Conservation (phyloP, 495 filamentous ascomycete species). For the Podospora fimiseda region DNA sequence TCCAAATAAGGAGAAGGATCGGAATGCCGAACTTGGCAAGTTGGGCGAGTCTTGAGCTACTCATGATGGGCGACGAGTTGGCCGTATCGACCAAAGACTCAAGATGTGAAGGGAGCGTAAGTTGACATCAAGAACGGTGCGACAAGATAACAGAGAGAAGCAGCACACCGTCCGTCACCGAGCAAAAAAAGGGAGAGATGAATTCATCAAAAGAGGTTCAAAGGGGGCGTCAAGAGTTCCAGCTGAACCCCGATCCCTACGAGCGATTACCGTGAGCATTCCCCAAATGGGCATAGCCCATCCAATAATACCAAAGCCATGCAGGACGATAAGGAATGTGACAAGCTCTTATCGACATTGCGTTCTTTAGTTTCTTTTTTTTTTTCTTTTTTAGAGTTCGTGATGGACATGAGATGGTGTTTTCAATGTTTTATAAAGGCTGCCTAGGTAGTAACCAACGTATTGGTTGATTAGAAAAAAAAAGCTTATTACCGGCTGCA, state of each 20-base stretch:
- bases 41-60: constrained; percentile 11
- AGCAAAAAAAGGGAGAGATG: background rate
- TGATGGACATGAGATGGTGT: background rate
- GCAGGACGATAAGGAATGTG: background rate
- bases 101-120: background rate
- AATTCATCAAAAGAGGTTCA: background rate
- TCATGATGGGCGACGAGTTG: constrained; percentile 12
- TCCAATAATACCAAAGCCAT: background rate
- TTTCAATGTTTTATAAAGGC: too few relatives aligned
- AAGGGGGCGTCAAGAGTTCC: background rate
- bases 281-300: background rate
- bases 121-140: background rate
- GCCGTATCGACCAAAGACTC: background rate
- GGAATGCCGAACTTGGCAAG: constrained; percentile 16
- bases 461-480: too few relatives aligned
- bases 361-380: too few relatives aligned
- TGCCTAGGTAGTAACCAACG: too few relatives aligned
- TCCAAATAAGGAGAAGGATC: constrained; percentile 14
- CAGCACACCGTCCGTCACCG: background rate
- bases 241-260: background rate
- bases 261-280: background rate
- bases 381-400: background rate
- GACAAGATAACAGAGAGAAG: background rate
- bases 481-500: background rate
- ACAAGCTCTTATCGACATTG: background rate